Evolutionary conservation across 148 eudicot genomes (phyloP).

Genomic region (Silene conica): DNA sequence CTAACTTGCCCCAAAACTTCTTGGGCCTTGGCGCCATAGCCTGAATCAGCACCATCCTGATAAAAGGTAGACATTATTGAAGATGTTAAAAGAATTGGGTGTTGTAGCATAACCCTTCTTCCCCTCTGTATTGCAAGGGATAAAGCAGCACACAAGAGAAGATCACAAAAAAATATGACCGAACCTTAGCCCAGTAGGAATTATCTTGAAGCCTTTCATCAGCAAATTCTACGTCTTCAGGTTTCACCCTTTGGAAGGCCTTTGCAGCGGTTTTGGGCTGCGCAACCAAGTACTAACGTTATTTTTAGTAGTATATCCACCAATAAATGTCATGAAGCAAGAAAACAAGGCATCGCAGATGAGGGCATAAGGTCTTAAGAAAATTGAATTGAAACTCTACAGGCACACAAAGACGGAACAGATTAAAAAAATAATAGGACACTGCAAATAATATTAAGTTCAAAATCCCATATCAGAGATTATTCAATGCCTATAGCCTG

Average conservation of each 20-base stretch:
- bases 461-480: no score
- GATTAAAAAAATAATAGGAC: no score
- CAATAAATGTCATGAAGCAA: not conserved
- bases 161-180: conserved; percentile 6
- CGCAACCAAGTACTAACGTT: conserved; percentile 18
- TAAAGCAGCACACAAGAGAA: not conserved
- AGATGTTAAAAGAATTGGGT: not conserved
- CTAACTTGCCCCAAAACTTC: conserved; percentile 87
- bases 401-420: no score
- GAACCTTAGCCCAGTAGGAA: conserved; percentile 97
- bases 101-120: not conserved
- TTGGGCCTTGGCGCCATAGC: conserved; percentile 97
- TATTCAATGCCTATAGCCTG: no score
- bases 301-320: not conserved
- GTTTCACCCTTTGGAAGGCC: conserved; percentile 86
- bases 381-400: no score
- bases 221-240: conserved; percentile 67
- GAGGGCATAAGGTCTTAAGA: no score
- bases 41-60: conserved; percentile 85
- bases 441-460: no score
- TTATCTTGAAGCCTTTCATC: conserved; percentile 83
- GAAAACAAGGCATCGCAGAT: not conserved
- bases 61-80: not conserved
- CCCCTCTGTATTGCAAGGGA: not conserved
- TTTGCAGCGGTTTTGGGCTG: conserved; percentile 63